phyloP scores from a whole-genome alignment of 179 eudicot genomes.

The Beta lomatogona region DNA sequence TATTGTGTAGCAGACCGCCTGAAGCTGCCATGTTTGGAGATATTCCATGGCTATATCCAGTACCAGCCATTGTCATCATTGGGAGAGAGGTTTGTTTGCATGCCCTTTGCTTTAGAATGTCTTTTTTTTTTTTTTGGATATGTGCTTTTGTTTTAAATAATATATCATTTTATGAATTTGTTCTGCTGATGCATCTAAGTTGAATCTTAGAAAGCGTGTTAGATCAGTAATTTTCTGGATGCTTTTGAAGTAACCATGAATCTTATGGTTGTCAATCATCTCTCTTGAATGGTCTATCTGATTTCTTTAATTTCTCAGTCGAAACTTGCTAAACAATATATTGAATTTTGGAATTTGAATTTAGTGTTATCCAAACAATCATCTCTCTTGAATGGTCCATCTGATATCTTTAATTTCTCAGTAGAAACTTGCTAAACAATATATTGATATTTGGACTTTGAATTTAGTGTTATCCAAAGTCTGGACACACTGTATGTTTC shows the following conservation, averaged over 20 bases:
- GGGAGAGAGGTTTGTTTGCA: conserved; percentile 83
- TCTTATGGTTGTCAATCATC: neutral
- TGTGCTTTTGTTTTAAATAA: neutral
- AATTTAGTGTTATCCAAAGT: too few species aligned
- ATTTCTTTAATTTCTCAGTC: too few species aligned
- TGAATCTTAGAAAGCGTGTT: conserved; percentile 9
- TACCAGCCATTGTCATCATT: conserved; percentile 89
- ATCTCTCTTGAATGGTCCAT: neutral
- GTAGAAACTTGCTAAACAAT: neutral
- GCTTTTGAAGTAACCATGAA: neutral
- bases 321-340: neutral
- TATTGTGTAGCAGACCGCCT: conserved; percentile 82
- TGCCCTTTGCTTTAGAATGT: conserved; percentile 10
- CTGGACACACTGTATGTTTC: neutral
- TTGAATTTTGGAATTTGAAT: too few species aligned
- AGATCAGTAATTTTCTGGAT: neutral
- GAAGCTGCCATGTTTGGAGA: conserved; percentile 73
- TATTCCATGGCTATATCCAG: conserved; percentile 79
- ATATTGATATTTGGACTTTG: neutral
- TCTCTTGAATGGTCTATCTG: neutral
- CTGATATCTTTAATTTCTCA: neutral
- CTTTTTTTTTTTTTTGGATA: neutral
- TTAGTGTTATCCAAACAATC: too few species aligned
- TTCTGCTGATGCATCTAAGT: neutral
- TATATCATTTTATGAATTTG: neutral